These are phyloP conservation scores for Fusarium tupiense DNA, from an alignment of 2,329 filamentous ascomycete genomes.

Conservation along the genomic window DNA sequence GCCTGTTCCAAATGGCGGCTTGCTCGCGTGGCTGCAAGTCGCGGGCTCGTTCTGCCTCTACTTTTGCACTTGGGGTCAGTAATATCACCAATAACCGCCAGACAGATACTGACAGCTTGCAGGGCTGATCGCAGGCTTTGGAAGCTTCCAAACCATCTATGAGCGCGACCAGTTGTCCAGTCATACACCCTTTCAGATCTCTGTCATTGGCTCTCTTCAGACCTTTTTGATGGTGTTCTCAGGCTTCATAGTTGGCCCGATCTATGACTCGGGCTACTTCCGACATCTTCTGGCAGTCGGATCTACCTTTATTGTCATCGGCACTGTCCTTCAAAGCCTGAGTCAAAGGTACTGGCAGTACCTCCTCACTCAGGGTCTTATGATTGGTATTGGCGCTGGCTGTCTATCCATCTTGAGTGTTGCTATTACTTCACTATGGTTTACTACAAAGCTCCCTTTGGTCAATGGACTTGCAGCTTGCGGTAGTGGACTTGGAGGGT, in stretches of 20 bases:
- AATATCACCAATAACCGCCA: not conserved
- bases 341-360: slow-evolving; percentile 76
- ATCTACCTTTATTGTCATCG: slow-evolving; percentile 30
- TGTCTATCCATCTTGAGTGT: slow-evolving; percentile 83
- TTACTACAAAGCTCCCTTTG: slow-evolving; percentile 73
- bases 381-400: slow-evolving; percentile 75
- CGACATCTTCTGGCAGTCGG: slow-evolving; percentile 22
- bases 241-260: slow-evolving; percentile 33
- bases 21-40: slow-evolving; percentile 37
- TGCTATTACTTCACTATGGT: slow-evolving; percentile 80
- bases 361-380: slow-evolving; percentile 76
- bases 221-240: slow-evolving; percentile 39
- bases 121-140: slow-evolving; percentile 34
- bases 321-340: slow-evolving; percentile 33
- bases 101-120: not conserved
- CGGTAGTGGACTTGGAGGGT: slow-evolving; percentile 73
- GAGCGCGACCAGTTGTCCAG: slow-evolving; percentile 11
- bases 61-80: slow-evolving; percentile 39
- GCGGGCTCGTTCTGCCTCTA: slow-evolving; percentile 37
- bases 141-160: slow-evolving; percentile 42
- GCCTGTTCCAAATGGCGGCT: slow-evolving; percentile 21
- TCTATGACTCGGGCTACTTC: slow-evolving; percentile 37
- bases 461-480: slow-evolving; percentile 82
- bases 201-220: slow-evolving; percentile 34
- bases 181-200: slow-evolving; percentile 33